A percentile compares a stretch with the other conserved stretches of the same genome.
These are phyloP conservation scores for Tetracladium setigerum DNA, from an alignment of 495 filamentous ascomycete species.

Conservation along the genomic window DNA sequence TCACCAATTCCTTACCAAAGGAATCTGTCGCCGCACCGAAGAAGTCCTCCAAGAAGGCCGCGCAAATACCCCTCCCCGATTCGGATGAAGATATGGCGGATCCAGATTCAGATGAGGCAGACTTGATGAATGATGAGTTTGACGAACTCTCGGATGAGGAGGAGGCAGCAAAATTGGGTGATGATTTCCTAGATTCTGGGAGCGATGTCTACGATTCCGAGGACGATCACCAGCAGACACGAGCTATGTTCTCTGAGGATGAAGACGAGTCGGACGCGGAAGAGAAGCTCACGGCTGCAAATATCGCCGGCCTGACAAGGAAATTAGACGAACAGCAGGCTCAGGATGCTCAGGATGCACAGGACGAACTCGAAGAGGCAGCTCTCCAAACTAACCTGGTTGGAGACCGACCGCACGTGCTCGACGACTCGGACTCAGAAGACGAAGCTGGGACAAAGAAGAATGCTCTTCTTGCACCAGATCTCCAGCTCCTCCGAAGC, in stretches of 20 bases:
- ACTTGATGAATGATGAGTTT: slow-evolving; percentile 46
- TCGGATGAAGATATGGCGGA: slow-evolving; percentile 46
- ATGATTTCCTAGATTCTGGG: slow-evolving; percentile 52
- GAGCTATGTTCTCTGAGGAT: slow-evolving; percentile 87
- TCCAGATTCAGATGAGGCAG: slow-evolving; percentile 17
- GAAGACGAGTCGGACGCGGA: slow-evolving; percentile 85
- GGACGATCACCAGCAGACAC: slow-evolving; percentile 41
- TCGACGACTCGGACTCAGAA: slow-evolving; percentile 48
- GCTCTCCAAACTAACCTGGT: slow-evolving; percentile 93
- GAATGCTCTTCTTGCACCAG: slow-evolving; percentile 61
- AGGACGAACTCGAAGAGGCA: slow-evolving; percentile 75
- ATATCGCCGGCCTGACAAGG: slow-evolving; percentile 83
- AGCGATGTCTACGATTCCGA: slow-evolving; percentile 71
- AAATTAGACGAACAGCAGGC: slow-evolving; percentile 67
- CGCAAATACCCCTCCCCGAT: slow-evolving; percentile 27
- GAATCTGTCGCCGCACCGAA: slow-evolving; percentile 10
- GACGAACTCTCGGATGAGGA: slow-evolving; percentile 38
- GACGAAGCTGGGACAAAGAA: slow-evolving; percentile 39
- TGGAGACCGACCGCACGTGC: slow-evolving; percentile 65
- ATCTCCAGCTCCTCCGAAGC: slow-evolving; percentile 81
- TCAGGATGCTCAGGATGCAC: slow-evolving; percentile 66
- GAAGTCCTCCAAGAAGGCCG: slow-evolving; percentile 30
- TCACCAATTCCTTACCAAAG: slow-evolving; percentile 14
- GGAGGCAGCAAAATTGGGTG: slow-evolving; percentile 34
- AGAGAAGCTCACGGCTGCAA: slow-evolving; percentile 88